These are phyloP conservation scores for Botrytis sinoallii DNA, from an alignment of 2,329 filamentous ascomycete genomes.

Conservation along the genomic window DNA sequence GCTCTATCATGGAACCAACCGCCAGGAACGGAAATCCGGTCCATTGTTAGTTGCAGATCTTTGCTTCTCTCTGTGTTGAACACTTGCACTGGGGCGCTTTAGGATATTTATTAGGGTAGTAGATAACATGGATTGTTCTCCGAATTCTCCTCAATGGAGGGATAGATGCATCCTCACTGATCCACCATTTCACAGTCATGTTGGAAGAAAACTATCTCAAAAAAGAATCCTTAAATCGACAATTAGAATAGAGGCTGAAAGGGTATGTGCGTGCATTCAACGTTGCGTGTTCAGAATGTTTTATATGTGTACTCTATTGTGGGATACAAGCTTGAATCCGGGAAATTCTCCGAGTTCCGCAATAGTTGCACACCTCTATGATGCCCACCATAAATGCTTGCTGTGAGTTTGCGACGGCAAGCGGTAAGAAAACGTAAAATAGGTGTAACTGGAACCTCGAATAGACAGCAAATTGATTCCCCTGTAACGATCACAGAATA, in stretches of 20 bases:
- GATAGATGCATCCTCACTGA: not conserved
- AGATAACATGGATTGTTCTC: conserved; percentile 13
- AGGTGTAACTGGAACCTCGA: conserved; percentile 16
- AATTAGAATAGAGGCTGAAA: not conserved
- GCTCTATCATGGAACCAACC: not conserved
- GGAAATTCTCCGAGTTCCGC: conserved; percentile 14
- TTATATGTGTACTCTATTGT: not conserved
- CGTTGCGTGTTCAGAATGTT: conserved; percentile 1
- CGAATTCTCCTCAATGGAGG: conserved; percentile 4
- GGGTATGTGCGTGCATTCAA: not conserved
- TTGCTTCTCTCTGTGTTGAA: conserved; percentile 9
- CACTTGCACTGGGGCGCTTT: not conserved
- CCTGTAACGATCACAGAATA: not conserved
- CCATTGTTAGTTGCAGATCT: conserved; percentile 12
- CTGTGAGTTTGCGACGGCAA: conserved; percentile 16
- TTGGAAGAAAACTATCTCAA: not conserved
- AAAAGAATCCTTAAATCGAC: not conserved
- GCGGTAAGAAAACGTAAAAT: conserved; percentile 13
- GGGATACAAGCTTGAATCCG: conserved; percentile 13
- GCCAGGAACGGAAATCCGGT: conserved; percentile 5
- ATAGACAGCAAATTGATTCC: not conserved
- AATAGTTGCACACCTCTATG: conserved; percentile 5
- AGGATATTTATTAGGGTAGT: not conserved
- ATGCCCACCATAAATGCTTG: conserved; percentile 6
- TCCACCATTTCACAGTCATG: not conserved